Evolutionary conservation across 139 green algal species (phyloP), one percentile per base, ranked within the genome.

Genomic region (Helicosporidium sp.): DNA sequence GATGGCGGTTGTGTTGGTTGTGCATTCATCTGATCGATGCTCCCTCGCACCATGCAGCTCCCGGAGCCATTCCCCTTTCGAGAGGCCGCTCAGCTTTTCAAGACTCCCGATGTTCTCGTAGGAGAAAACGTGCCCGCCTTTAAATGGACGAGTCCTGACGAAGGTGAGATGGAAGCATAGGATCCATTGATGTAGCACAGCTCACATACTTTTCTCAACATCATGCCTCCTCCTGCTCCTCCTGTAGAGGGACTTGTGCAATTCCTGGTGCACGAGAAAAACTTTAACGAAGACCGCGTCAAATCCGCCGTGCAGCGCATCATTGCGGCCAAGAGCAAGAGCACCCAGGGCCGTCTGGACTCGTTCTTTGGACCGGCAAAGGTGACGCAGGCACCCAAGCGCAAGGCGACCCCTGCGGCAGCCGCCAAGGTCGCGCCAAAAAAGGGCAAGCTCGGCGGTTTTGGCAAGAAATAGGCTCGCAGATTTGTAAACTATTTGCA

Each of bases 181-280:
- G 70, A 77, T 35, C 40, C 43, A 0, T 37, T 43, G 25, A 84
- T 80, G 58, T 83, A 78, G 49, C 53, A 56, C n/a, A n/a, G n/a
- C n/a, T n/a, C n/a, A n/a, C n/a, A n/a, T n/a, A n/a, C n/a, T n/a
- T n/a, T n/a, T n/a, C n/a, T n/a, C n/a, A n/a, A 12, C 24, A 4
- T 17, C 20, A 26, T n/a, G 3, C 12, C 42, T 19, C 24, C 20
- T 48, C 17, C 16, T 2, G 16, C 13, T 16, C 1, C 33, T 46
- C 3, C 10, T 42, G 29, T 80, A 69, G 87, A 95, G 44, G 85
- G 71, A 0, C 39, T 99, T 1, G 66, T 94, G 4, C 35, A 79
- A 15, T 99, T 93, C 53, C 62, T 99, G 35, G 81, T 92, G 17
- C 51, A 72, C 20, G 86, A 98, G 51, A 96, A 94, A 51, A 68